Evolutionary conservation across 108 stramenopile genomes (phyloP).

Genomic region (Bacterosira constricta): DNA sequence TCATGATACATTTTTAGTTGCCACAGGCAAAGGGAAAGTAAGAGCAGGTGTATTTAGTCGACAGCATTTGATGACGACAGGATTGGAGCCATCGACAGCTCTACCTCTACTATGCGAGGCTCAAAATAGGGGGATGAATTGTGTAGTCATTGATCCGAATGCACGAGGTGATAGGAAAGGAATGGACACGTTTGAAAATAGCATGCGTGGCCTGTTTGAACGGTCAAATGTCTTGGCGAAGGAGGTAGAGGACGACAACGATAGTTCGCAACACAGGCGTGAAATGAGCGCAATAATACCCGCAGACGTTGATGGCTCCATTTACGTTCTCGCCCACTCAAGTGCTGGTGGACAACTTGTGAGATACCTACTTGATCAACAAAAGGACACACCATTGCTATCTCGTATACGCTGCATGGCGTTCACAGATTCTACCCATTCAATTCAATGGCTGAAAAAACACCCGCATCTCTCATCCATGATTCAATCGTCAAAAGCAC

Average conservation of each 20-base stretch:
- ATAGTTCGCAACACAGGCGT: not conserved
- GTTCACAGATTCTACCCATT: slow-evolving; percentile 84
- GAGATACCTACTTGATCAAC: slow-evolving; percentile 62
- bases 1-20: slow-evolving; percentile 53
- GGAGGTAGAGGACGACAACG: not conserved
- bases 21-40: slow-evolving; percentile 81
- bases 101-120: slow-evolving; percentile 70
- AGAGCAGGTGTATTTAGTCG: slow-evolving; percentile 78
- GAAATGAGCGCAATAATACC: slow-evolving; percentile 16
- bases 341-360: slow-evolving; percentile 73
- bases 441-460: slow-evolving; percentile 72
- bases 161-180: slow-evolving; percentile 65
- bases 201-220: slow-evolving; percentile 55
- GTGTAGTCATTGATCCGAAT: slow-evolving; percentile 78
- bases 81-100: slow-evolving; percentile 74
- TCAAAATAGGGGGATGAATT: slow-evolving; percentile 59
- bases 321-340: slow-evolving; percentile 77
- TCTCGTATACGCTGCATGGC: slow-evolving; percentile 62
- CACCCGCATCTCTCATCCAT: slow-evolving; percentile 25
- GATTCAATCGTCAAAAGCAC: slow-evolving; percentile 39
- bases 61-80: slow-evolving; percentile 62
- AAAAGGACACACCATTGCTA: slow-evolving; percentile 10
- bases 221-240: slow-evolving; percentile 12
- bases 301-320: slow-evolving; percentile 16
- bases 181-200: slow-evolving; percentile 62